Base-by-base conservation (phyloP, 805 yeast species). In the Ogataea nonfermentans region DNA sequence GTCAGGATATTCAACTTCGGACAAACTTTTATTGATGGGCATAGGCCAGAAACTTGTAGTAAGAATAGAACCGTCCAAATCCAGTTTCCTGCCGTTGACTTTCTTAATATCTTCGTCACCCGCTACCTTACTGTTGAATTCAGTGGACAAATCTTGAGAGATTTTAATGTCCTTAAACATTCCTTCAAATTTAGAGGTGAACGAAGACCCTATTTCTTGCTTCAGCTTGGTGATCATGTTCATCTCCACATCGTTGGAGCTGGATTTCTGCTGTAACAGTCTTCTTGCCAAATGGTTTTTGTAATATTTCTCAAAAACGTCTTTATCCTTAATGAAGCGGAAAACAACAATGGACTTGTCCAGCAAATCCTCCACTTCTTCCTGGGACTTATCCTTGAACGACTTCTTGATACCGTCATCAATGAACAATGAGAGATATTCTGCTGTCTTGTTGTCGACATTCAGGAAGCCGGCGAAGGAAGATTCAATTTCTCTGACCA, bases 241-340 rank as follows among this genome's bases (percentile, higher is more conserved):
- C 55, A 80, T 79, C 58, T 89, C 97, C 4, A 83, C 62, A 43
- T 86, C 91, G 32, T 70, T 61, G 2, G 76, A 67, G 34, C 62
- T 46, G 9, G 65, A 63, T 49, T 60, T 65, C 48, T 70, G 68
- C 41, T 77, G 71, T 26, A 82, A 56, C 29, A 89, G 69, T 45
- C 97, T 70, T 59, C 83, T 87, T 1, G 96, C 95, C 42, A 90
- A 68, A 63, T 86, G 96, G 38, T 81, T 84, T 52, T 88, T 88
- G 61, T 87, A 89, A 45, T 84, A 80, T 29, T 77, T 82, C 56
- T 88, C 95, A 63, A 89, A 90, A 17, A 84, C 66, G 62, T 89
- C 96, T 55, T 88, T 90, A 51, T 90, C 96, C 43, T 77, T 72
- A 32, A 89, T 70, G 54, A 77, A 80, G 41, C 81, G 67, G 53